Evolutionary conservation across 176 grass and related monocot species (phyloP).

Genomic region (Oryza coarctata): DNA sequence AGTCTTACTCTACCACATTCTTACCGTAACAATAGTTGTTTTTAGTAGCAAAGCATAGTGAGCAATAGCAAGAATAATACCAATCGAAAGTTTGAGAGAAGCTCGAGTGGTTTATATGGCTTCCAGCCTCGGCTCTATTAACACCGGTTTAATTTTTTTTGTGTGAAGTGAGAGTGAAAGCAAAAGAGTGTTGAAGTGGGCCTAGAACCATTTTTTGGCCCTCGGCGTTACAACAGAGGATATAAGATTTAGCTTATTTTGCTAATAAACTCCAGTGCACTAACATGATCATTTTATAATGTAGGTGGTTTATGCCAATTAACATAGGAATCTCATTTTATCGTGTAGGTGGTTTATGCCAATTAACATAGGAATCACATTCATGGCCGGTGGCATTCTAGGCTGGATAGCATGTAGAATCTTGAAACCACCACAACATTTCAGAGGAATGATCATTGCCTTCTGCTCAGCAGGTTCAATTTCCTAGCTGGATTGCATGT

Average conservation of each 20-base stretch:
- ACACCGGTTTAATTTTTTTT: too few relatives aligned
- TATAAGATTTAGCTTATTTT: not conserved
- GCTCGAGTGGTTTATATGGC: too few relatives aligned
- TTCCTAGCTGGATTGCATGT: not conserved
- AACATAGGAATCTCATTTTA: slow-evolving; percentile 65
- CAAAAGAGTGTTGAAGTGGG: too few relatives aligned
- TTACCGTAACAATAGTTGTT: too few relatives aligned
- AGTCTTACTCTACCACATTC: too few relatives aligned
- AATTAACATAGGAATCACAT: slow-evolving; percentile 76
- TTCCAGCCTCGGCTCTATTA: too few relatives aligned
- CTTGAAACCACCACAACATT: slow-evolving; percentile 58
- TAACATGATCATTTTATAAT: slow-evolving; percentile 10
- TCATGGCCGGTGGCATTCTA: slow-evolving; percentile 57
- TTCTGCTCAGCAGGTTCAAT: slow-evolving; percentile 66
- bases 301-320: slow-evolving; percentile 98
- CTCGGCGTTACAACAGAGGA: too few relatives aligned
- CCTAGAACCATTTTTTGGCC: too few relatives aligned
- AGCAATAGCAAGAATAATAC: too few relatives aligned
- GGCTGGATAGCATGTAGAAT: slow-evolving; percentile 74
- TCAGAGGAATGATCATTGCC: slow-evolving; percentile 61
- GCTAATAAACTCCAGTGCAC: not conserved
- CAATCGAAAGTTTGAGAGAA: too few relatives aligned
- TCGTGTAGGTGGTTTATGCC: slow-evolving; percentile 97
- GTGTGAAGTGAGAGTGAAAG: too few relatives aligned
- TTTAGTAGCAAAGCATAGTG: too few relatives aligned